A percentile compares a stretch with the other conserved stretches of the same genome.
Conservation (phyloP, 345 rosid genomes). For the Gossypium longicalyx region DNA sequence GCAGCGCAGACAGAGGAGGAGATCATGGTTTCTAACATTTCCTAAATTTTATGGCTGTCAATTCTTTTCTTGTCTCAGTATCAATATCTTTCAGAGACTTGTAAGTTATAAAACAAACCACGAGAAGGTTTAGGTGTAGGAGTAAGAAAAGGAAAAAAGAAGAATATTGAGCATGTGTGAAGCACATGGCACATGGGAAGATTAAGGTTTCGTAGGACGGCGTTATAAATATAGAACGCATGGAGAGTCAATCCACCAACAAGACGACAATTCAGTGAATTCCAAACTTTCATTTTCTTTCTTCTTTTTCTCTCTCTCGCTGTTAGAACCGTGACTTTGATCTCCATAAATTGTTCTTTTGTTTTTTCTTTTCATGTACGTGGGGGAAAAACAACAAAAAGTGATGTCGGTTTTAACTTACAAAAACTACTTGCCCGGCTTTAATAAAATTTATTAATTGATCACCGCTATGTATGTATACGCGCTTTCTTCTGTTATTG, state of each 20-base stretch:
- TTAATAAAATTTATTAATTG: neutral
- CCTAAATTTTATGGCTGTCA: neutral
- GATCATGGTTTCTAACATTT: neutral
- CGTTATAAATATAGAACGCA: constrained; percentile 20
- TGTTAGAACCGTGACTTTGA: neutral
- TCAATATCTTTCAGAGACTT: no score
- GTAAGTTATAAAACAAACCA: no score
- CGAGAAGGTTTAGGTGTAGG: neutral
- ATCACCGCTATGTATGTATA: constrained; percentile 2
- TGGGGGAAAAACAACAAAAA: no score
- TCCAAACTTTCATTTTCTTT: neutral
- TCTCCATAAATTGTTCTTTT: neutral
- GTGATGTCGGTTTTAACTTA: constrained; percentile 1
- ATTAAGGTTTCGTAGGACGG: constrained; percentile 16
- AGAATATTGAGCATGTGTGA: constrained; percentile 25
- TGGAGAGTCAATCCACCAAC: constrained; percentile 13
- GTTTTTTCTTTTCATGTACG: neutral
- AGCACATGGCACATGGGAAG: constrained; percentile 18
- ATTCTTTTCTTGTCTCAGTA: no score
- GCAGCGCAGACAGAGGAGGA: neutral
- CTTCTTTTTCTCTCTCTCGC: neutral
- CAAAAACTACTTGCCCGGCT: neutral
- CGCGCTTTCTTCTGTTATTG: constrained; percentile 33
- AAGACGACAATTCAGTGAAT: constrained; percentile 13
- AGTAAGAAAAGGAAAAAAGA: neutral